These are phyloP conservation scores for Aureobasidium zeae DNA, from an alignment of 2,329 filamentous ascomycete genomes.

Conservation along the genomic window DNA sequence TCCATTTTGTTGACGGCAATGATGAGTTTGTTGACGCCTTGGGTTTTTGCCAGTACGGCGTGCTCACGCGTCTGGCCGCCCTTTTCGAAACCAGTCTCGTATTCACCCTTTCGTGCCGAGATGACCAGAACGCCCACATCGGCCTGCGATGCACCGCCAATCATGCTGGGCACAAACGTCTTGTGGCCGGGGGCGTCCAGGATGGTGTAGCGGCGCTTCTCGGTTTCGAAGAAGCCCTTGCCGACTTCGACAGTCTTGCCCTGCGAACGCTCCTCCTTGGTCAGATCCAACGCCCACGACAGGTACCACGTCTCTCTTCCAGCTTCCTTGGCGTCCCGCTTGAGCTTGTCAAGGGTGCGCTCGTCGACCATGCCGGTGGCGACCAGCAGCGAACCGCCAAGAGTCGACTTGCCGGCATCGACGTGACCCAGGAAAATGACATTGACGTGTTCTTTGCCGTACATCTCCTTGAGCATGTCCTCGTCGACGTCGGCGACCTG, in stretches of 20 bases:
- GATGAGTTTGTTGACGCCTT: constrained; percentile 93
- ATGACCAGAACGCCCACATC: constrained; percentile 95
- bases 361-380: constrained; percentile 98
- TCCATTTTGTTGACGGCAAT: constrained; percentile 99
- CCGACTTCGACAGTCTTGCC: constrained; percentile 98
- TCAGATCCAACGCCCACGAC: constrained; percentile 95
- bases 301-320: constrained; percentile 98
- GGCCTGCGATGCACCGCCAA: constrained; percentile 65
- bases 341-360: constrained; percentile 96
- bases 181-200: constrained; percentile 96
- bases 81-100: constrained; percentile 95
- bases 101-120: constrained; percentile 93
- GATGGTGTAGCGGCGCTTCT: constrained; percentile 92
- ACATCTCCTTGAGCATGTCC: constrained; percentile 84
- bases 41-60: constrained; percentile 94
- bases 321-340: constrained; percentile 88
- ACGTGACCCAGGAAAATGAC: constrained; percentile 98
- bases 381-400: constrained; percentile 88
- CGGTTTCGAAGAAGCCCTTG: constrained; percentile 90
- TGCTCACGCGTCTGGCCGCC: constrained; percentile 96
- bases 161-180: constrained; percentile 97
- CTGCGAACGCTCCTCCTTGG: constrained; percentile 90
- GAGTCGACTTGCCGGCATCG: constrained; percentile 93
- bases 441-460: constrained; percentile 88
- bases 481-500: constrained; percentile 72